Evolutionary conservation across 352 stramenopile species (phyloP).

Genomic region (Globisporangium splendens): DNA sequence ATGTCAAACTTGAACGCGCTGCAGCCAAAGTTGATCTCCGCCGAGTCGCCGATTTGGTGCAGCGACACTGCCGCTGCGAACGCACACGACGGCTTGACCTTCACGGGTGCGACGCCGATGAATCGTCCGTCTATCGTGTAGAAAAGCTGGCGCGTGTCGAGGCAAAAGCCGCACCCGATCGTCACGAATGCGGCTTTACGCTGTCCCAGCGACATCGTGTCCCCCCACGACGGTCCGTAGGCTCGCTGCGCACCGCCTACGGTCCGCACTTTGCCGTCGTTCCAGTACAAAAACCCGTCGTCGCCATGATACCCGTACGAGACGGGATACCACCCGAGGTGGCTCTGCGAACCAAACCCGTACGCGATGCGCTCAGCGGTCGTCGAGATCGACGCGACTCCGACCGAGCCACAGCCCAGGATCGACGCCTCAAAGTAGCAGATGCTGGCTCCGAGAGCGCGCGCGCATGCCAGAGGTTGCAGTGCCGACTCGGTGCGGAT

Average conservation of each 20-base stretch:
- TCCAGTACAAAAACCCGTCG: conserved; percentile 28
- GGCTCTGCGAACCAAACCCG: conserved; percentile 26
- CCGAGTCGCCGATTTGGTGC: conserved; percentile 27
- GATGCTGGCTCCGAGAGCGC: conserved; percentile 1
- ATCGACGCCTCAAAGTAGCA: conserved; percentile 35
- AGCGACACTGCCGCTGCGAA: conserved; percentile 32
- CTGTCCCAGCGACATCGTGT: conserved; percentile 7
- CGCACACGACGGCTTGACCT: conserved; percentile 4
- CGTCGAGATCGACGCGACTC: conserved; percentile 17
- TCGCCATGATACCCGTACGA: conserved; percentile 44
- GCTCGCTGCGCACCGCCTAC: conserved; percentile 10
- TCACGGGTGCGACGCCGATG: conserved; percentile 15
- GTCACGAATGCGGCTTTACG: background rate
- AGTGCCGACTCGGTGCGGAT: conserved; percentile 19
- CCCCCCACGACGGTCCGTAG: conserved; percentile 20
- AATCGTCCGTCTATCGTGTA: conserved; percentile 34
- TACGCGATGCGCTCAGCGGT: conserved; percentile 16
- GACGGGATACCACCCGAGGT: conserved; percentile 32
- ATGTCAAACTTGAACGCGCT: conserved; percentile 31
- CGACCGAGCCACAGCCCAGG: conserved; percentile 25
- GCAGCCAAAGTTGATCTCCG: conserved; percentile 30
- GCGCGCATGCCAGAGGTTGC: conserved; percentile 8
- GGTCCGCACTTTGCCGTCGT: conserved; percentile 9
- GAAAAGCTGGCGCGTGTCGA: conserved; percentile 20
- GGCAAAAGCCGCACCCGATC: conserved; percentile 28